Base-by-base conservation (phyloP, 1,284 basidiomycete genomes). In the Pseudozyma sp. region DNA sequence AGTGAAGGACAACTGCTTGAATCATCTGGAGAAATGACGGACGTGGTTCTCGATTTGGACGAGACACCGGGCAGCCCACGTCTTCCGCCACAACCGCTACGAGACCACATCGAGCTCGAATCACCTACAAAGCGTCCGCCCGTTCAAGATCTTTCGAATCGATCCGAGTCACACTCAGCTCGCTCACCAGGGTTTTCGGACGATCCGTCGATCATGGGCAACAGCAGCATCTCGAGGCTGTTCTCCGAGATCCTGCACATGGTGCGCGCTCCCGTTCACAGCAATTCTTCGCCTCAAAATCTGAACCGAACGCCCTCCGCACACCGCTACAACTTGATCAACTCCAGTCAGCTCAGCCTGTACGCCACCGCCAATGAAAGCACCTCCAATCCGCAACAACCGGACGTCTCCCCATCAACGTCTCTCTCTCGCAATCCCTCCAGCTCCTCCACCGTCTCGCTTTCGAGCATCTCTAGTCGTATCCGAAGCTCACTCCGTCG, bases 171-270 rank as follows among this genome's bases (percentile, higher is more conserved):
- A 1, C 37, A 33, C 16, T 16, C 54, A 7, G 5, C 58, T 10
- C 10, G 40, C 1, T 30, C 54, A 1, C 39, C 58, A 19, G 61
- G 66, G 46, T 68, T 62, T 43, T 58, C 66, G n/a, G 49, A 54
- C 7, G 42, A 50, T 7, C 54, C 59, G 42, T 59, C 54, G 4
- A 24, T 45, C 1, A 31, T 54, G 40, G 35, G 60, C 46, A 58
- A 35, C 31, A 58, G 58, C 35, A 62, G 62, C 35, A 54, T 49
- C 2, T 57, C 68, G 16, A 17, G 54, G 19, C 42, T 71, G 8
- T 71, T 71, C 30, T 24, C 45, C 37, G 68, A 71, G 59, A 64
- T 71, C 48, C 54, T 71, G 62, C 54, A 71, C 16, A 50, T 71
- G 57, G 62, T 71, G 6, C 51, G 56, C n/a, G 55, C 51, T 10